Conservation (phyloP, 2,329 filamentous ascomycete genomes). For the Pseudonectria buxi region DNA sequence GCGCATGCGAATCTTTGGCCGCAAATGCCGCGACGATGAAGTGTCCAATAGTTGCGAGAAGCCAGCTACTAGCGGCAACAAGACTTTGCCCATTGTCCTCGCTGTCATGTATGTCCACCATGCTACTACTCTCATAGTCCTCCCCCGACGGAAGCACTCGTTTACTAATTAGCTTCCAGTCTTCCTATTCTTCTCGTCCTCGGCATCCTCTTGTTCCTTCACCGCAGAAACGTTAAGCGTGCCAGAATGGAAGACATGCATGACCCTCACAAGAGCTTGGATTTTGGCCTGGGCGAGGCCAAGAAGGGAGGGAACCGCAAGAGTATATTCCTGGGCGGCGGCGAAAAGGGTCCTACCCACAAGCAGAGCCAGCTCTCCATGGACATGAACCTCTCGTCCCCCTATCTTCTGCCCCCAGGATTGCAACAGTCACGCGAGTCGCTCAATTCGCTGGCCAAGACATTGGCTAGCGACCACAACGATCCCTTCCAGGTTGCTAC, state of each 20-base stretch:
- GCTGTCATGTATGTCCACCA: conserved; percentile 58
- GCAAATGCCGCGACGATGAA: conserved; percentile 7
- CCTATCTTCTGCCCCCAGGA: conserved; percentile 86
- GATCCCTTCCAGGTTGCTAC: conserved; percentile 73
- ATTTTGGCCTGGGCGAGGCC: conserved; percentile 72
- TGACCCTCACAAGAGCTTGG: conserved; percentile 84
- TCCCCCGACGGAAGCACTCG: conserved; percentile 1
- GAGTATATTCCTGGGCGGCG: conserved; percentile 37
- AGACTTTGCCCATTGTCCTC: conserved; percentile 60
- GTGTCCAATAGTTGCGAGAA: conserved; percentile 50
- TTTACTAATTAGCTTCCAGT: conserved; percentile 37
- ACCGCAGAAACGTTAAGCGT: conserved; percentile 68
- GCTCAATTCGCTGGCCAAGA: conserved; percentile 74
- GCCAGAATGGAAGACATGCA: conserved; percentile 70
- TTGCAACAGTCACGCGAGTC: conserved; percentile 77
- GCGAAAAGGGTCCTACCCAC: conserved; percentile 44
- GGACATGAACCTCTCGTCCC: conserved; percentile 70
- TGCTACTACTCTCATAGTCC: too few relatives aligned
- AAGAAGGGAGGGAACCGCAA: conserved; percentile 28
- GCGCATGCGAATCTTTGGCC: conserved; percentile 14
- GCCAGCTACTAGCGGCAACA: conserved; percentile 40
- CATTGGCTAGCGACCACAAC: conserved; percentile 64
- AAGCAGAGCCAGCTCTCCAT: conserved; percentile 56
- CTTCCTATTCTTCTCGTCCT: conserved; percentile 66
- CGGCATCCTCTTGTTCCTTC: conserved; percentile 65